Evolutionary conservation across 73 alveolate species (phyloP).

Genomic region (Tetrahymena elliotti): DNA sequence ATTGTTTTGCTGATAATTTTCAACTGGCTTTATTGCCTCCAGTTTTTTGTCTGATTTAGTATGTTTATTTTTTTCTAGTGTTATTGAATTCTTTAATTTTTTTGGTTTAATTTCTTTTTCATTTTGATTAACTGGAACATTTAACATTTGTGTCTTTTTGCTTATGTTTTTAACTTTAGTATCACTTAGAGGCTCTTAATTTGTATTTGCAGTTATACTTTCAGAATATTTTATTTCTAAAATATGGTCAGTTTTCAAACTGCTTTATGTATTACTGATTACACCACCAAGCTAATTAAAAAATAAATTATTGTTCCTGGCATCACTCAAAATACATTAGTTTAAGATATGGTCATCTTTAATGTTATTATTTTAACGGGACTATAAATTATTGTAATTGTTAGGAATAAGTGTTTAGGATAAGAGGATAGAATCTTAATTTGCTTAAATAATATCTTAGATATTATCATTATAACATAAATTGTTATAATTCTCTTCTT

Average conservation of each 20-base stretch:
- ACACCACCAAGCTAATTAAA: neutral
- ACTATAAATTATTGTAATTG: neutral
- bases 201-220: neutral
- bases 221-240: neutral
- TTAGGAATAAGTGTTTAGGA: neutral
- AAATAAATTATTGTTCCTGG: no score
- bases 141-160: neutral
- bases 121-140: neutral
- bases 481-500: neutral
- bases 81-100: neutral
- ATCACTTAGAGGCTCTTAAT: neutral
- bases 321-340: neutral
- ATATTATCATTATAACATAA: neutral
- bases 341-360: neutral
- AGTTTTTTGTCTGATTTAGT: neutral
- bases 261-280: neutral
- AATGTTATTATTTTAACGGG: neutral
- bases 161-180: neutral
- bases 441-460: neutral
- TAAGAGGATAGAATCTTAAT: neutral
- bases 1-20: neutral
- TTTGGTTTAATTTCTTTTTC: neutral
- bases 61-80: neutral
- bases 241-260: neutral
- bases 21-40: neutral